Base-by-base conservation (phyloP, 257 asterid species). In the Craterostigma plantagineum region DNA sequence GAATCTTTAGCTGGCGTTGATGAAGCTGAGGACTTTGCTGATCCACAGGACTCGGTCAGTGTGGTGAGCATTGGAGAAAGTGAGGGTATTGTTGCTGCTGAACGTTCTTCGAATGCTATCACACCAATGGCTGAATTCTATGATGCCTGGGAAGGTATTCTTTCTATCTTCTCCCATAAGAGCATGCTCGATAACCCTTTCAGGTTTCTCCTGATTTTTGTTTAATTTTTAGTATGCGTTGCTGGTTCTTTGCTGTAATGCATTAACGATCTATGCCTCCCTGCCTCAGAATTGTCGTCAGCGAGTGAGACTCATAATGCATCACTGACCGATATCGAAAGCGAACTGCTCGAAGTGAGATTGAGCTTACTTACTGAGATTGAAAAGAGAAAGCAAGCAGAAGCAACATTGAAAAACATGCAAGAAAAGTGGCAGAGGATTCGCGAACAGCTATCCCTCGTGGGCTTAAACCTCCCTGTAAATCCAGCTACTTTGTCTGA, bases 111-210 rank as follows among this genome's bases (percentile, higher is more conserved):
- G 47, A 72, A 58, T 70, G 51, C 63, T 10, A 40, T 68, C 12
- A 62, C 91, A 33, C 78, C 90, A 3, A 2, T 54, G 41, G 64
- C 90, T 12, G 95, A 79, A 65, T 83, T 79, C 70, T 90, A 72
- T 60, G 98, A 90, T 75, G 98, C 98, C 41, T 90, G 92, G 95
- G 98, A 90, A 74, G 98, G 98, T 90, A 59, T 49, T 52, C 54
- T 43, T n/a, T 33, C 45, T 53, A 2, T 36, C 14, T 36, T 36
- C 8, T 36, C 40, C 8, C 14, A 3, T 36, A 36, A 23, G 30
- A 23, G 40, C 40, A 12, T n/a, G n/a, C n/a, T n/a, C n/a, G n/a
- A n/a, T n/a, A n/a, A n/a, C n/a, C n/a, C n/a, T n/a, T n/a, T n/a
- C n/a, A 10, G 4, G 14, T 1, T 8, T 36, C 3, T 12, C 40